Base-by-base conservation (phyloP, 352 stramenopile genomes). In the Globisporangium megalacanthum region DNA sequence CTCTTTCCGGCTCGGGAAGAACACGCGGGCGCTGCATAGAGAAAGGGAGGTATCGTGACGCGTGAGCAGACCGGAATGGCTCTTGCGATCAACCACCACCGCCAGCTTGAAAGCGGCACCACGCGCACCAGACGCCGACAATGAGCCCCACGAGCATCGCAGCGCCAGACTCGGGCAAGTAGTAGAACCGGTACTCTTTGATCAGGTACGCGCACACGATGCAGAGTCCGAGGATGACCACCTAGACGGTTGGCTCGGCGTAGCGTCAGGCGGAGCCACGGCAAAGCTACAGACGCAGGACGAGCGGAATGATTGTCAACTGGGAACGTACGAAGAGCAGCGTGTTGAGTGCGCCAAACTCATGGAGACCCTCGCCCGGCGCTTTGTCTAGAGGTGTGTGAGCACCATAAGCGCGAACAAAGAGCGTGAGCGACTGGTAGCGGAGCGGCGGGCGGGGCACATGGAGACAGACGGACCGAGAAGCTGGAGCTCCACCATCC, bases 121-220 rank as follows among this genome's bases (percentile, higher is more conserved):
- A 29, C 25, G 25, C 69, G 33, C 60, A 87, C 79, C 79, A 89
- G 25, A 72, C 70, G 44, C 91, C 91, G 35, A 97, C 83, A 41
- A 96, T 73, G 41, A 97, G 72, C 25, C 94, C 92, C 15, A 98
- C 77, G 14, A 98, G 60, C 63, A 98, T 92, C 6, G 94, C 87
- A 33, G 91, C 92, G 4, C 87, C 91, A 7, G 71, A 91, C 56
- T 97, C 90, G 9, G 90, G 90, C 19, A 97, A 61, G 64, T 96
- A 96, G 58, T 94, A 95, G 62, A 97, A 95, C 33, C 73, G 71
- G 65, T 95, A 90, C 67, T 95, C 76, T 58, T 95, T 92, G 71
- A 96, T 93, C 54, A 97, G 57, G 63, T 97, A 97, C 41, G 86
- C 88, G 62, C 71, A 89, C 48, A 97, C 75, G 54, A 97, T 94